Evolutionary conservation across 2,329 filamentous ascomycete genomes (phyloP), one percentile per base, ranked within the genome.

Genomic region (Penicillium sp.): DNA sequence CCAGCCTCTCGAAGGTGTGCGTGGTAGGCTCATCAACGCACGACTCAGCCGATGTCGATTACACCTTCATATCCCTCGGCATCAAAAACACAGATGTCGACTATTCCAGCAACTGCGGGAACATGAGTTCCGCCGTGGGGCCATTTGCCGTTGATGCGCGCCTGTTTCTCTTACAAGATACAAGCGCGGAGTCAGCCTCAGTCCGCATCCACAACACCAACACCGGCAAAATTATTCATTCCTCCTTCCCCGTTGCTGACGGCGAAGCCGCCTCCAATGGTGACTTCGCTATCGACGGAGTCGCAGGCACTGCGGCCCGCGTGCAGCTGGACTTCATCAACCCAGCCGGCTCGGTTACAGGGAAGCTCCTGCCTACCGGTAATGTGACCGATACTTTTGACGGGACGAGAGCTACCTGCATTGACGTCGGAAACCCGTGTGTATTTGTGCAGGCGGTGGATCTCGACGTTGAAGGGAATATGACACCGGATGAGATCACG

Each of bases 61-160:
- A 87, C 65, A 91, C 87, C 0, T 91, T 91, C 66, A 82, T 87
- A 1, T 84, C 86, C 36, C 75, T 90, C 7, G 87, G 87, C 2
- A 81, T 90, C 50, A 80, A 81, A 48, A 79, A 86, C 61, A 74
- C 75, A 4, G 72, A 76, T 30, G 78, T 91, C 2, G 87, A 90
- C 63, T 80, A 83, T 63, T 83, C 84, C 0, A 84, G 86, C 23
- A 91, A 90, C 62, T 90, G 87, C 66, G 88, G 88, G n/a, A 90
- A 90, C 67, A 87, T 91, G 85, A 83, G 78, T 6, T 79, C 81
- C 38, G 80, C 84, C 0, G 80, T 90, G 42, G 88, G 87, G 0
- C 87, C 88, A 0, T 86, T 83, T 64, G 84, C 84, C 2, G 74
- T 85, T 66, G 73, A 90, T 72, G 69, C 78, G 23, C 76, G 80